Conservation (phyloP, 1,284 basidiomycete genomes). For the Boletus albobrunnescens region DNA sequence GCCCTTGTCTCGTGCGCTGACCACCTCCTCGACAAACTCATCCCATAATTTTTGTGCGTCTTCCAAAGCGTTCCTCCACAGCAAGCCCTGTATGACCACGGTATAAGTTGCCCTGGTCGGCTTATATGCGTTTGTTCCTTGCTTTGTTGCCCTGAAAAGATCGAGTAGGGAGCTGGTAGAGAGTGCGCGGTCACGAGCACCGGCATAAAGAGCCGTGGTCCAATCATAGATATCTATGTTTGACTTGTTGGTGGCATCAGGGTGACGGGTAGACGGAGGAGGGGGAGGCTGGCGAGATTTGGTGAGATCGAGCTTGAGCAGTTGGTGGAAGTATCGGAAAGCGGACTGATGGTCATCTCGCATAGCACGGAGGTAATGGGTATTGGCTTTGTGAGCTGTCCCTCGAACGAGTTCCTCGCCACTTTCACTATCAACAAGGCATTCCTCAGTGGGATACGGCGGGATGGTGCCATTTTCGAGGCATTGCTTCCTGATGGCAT, state of each 20-base stretch:
- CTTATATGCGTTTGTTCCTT: conserved; percentile 26
- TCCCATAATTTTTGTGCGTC: conserved; percentile 47
- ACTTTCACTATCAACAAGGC: neutral
- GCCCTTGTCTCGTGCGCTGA: conserved; percentile 23
- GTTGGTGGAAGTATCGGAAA: conserved; percentile 42
- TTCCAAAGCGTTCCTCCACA: conserved; percentile 31
- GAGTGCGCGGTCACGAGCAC: conserved; percentile 29
- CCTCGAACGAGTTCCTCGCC: conserved; percentile 8
- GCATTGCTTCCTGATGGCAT: conserved; percentile 34
- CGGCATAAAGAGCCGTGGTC: conserved; percentile 35
- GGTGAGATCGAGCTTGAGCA: conserved; percentile 25
- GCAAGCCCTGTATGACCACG: conserved; percentile 50
- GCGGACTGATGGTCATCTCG: conserved; percentile 40
- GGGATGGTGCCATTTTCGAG: conserved; percentile 19
- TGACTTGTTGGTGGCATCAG: conserved; percentile 13
- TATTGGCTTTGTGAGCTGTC: conserved; percentile 37
- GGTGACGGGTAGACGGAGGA: neutral
- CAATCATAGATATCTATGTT: conserved; percentile 33
- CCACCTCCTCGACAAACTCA: conserved; percentile 31
- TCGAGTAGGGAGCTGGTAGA: conserved; percentile 36
- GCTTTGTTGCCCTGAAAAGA: conserved; percentile 35
- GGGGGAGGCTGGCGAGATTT: conserved; percentile 8
- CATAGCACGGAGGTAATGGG: conserved; percentile 31
- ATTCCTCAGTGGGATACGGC: conserved; percentile 21
- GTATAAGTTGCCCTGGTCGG: conserved; percentile 46